Base-by-base conservation (phyloP, 805 yeast species). In the Cyberlindnera amylophila region DNA sequence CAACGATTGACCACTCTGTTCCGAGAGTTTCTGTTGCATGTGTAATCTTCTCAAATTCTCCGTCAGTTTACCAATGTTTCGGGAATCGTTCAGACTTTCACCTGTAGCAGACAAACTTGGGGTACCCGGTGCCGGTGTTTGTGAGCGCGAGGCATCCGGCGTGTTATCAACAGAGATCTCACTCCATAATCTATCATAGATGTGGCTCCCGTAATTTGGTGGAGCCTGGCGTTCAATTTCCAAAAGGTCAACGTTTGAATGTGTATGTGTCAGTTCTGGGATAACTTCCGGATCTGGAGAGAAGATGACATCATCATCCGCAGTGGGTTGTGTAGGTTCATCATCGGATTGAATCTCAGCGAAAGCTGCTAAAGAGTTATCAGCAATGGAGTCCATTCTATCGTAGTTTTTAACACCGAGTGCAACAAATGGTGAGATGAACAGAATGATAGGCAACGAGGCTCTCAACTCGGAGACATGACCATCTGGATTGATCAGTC, bases 401-500 rank as follows among this genome's bases (percentile, higher is more conserved):
- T 60, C 62, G 32, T 36, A 46, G 32, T 53, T 62, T 47, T 61
- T 67, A 2, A 83, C 81, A 14, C 77, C 69, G 14, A 91, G 70
- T 1, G 91, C 76, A 5, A 93, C 85, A 60, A 86, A 85, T 6
- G 98, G 97, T 5, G 83, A 76, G 19, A 88, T 82, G 61, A 83
- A 86, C 27, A 87, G 61, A 23, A 73, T 75, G 4, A 91, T 71
- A 0, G 98, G 98, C 49, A 91, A 68, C 0, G 96, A 83, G 0
- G 97, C 97, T 26, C 98, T 71, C 38, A 91, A 69, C 61, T 90
- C 97, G 0, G 96, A 87, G 3, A 83, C 81, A 58, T 91, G 98
- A 3, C 96, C 96, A 61, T 89, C 97, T 0, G 95, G 84, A 58
- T 93, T 91, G 32, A 79, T 64, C 49, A 93, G 70, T 2, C 87